Conservation (phyloP, 2,329 filamentous ascomycete species). For the Tolypocladium sp. region DNA sequence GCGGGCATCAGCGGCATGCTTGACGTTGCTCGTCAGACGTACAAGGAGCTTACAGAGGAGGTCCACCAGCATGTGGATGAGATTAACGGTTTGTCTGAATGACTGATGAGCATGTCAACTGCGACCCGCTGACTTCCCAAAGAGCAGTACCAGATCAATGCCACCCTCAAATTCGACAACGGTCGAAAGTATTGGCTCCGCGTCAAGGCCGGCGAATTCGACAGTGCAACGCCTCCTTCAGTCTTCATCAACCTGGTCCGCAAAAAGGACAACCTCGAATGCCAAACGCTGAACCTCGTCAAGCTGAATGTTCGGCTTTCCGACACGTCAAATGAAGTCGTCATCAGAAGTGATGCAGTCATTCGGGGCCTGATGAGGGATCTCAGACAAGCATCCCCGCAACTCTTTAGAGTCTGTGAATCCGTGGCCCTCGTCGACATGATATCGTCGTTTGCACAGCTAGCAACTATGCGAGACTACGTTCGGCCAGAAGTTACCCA, state of each 20-base stretch:
- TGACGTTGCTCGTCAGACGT: slow-evolving; percentile 80
- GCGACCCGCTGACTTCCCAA: no score
- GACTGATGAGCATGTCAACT: no score
- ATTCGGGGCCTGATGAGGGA: slow-evolving; percentile 62
- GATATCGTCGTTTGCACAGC: slow-evolving; percentile 66
- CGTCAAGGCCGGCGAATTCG: slow-evolving; percentile 53
- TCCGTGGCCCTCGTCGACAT: slow-evolving; percentile 82
- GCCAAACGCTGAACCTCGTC: slow-evolving; percentile 75
- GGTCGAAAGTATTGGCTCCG: slow-evolving; percentile 73
- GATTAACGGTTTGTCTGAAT: slow-evolving; percentile 45
- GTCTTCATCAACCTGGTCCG: slow-evolving; percentile 69
- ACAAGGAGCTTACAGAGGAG: slow-evolving; percentile 80
- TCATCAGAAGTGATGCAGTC: slow-evolving; percentile 71
- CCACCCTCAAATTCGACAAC: slow-evolving; percentile 68
- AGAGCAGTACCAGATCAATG: slow-evolving; percentile 48
- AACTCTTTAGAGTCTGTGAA: slow-evolving; percentile 77
- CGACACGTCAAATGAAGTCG: slow-evolving; percentile 74
- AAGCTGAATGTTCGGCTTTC: slow-evolving; percentile 72
- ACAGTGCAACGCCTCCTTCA: slow-evolving; percentile 49
- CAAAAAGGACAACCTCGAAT: slow-evolving; percentile 72
- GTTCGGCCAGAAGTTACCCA: slow-evolving; percentile 59
- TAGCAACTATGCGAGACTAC: slow-evolving; percentile 53
- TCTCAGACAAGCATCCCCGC: slow-evolving; percentile 62
- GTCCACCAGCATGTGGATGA: slow-evolving; percentile 61
- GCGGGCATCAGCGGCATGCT: slow-evolving; percentile 77